Base-by-base conservation (phyloP, 129 eudicot species). In the Solidago caesia region DNA sequence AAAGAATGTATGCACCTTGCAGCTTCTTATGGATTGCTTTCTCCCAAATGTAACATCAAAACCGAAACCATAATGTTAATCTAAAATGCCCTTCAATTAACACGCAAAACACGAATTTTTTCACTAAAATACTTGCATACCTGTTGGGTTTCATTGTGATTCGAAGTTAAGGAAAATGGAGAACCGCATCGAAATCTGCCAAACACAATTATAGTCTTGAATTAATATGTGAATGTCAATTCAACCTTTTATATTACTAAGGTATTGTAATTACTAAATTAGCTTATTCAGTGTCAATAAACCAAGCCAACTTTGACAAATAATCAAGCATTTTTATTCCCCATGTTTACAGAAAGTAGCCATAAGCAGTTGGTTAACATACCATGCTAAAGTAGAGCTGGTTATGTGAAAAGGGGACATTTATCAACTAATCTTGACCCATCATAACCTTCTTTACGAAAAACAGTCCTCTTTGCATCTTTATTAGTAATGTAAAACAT, bases 381-480 rank as follows among this genome's bases (percentile, higher is more conserved):
- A 7, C 48, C 9, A 55, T 55, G 52, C 52, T 56, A 67, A 10
- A 45, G 56, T 67, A 14, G 5, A 7, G 41, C 4, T 25, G 65
- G 4, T 16, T 21, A 60, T 13, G 14, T 21, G 21, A 88, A 39
- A 41, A 83, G 60, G 1, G 91, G 96, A 55, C 97, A 93, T 80
- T 86, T 88, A 45, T 86, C 79, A 67, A 90, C 70, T 68, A 93
- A 82, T 57, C 75, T 83, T 57, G 97, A 80, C 16, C 98, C 98
- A 77, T 86, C 91, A 85, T 93, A 93, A 73, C 88, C 96, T 85
- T 90, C 96, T 85, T 93, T 88, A 68, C 90, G 88, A 76, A 94
- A 69, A 52, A 94, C 96, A 21, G 87, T 94, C 71, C 96, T 88
- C 82, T 69, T 90, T 33, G 68, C 86, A 49, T 97, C 98, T 76